Evolutionary conservation across 192 early-diverging fungal species (phyloP), one percentile per base, ranked within the genome.

Genomic region (Ramicandelaber brevisporus): DNA sequence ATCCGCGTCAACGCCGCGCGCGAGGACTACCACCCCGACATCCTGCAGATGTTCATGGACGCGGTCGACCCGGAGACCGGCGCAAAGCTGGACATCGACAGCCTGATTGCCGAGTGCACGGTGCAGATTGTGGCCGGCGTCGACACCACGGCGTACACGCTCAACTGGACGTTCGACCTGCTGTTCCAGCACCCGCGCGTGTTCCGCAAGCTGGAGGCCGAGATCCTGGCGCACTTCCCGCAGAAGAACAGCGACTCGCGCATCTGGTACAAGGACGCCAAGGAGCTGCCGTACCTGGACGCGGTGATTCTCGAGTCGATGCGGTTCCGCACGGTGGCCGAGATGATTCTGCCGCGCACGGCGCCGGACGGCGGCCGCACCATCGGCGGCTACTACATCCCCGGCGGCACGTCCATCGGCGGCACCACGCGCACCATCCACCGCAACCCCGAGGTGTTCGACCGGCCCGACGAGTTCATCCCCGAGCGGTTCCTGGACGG

Each of bases 281-380:
- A 23, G 33, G 14, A 21, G 21, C 28, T 61, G 30, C 50, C 58
- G 9, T 57, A 48, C 12, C 25, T 61, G 23, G 25, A 30, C 0
- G 53, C 58, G 2, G 47, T 53, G 9, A 49, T 61, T 24, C 31
- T 27, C 23, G 58, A 61, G 34, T 50, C 54, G 0, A 37, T 61
- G 26, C 36, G 58, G 0, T 29, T 46, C n/a, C 38, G 30, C 1
- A 28, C 42, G 0, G 49, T 48, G 1, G 37, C 41, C 1, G 43
- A 41, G 11, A 19, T 38, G 1, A 22, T 28, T 14, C 33, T 50
- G 9, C 35, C 36, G 7, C 38, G 53, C 4, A 20, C 41, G 0
- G 37, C 47, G 7, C 48, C 53, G 3, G 17, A 36, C 6, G 44
- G 30, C 9, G 53, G 53, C 2, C 33, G 27, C 2, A 38, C 31